A percentile compares a stretch with the other conserved stretches of the same genome.
Evolutionary conservation across 257 asterid species (phyloP).

Genomic region (Solanum arcanum): DNA sequence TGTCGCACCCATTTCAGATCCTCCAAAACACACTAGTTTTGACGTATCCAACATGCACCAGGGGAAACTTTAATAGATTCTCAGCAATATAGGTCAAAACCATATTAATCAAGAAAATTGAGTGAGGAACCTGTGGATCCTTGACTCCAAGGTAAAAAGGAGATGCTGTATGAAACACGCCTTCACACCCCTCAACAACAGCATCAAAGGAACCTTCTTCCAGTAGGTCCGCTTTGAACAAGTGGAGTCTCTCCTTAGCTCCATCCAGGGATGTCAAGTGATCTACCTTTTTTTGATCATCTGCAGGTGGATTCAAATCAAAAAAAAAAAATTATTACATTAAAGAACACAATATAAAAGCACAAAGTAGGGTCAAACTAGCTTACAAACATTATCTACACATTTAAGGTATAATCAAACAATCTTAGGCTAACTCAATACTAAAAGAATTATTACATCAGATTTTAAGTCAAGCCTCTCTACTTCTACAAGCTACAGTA

Average conservation of each 20-base stretch:
- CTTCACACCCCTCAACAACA: slow-evolving; percentile 67
- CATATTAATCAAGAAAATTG: background rate
- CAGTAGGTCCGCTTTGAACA: slow-evolving; percentile 59
- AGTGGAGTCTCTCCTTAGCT: slow-evolving; percentile 77
- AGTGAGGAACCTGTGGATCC: slow-evolving; percentile 59
- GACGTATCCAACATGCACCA: background rate
- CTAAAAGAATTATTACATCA: background rate
- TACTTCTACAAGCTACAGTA: background rate
- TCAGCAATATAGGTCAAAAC: background rate
- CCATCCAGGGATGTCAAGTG: slow-evolving; percentile 80
- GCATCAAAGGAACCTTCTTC: slow-evolving; percentile 82
- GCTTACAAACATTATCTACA: background rate
- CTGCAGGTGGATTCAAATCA: slow-evolving; percentile 18
- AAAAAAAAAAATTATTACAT: background rate
- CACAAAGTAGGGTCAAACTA: background rate
- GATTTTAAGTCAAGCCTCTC: background rate
- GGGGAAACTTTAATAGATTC: background rate
- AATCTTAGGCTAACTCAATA: background rate
- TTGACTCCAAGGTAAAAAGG: slow-evolving; percentile 43
- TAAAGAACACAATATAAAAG: background rate
- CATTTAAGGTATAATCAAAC: background rate
- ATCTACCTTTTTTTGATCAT: slow-evolving; percentile 50
- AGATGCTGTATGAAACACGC: slow-evolving; percentile 88
- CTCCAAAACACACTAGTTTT: background rate
- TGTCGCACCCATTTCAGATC: background rate